Percentiles rank a stretch among this genome's conserved stretches.
phyloP scores from a whole-genome alignment of 2,329 filamentous ascomycete genomes.

The Aureobasidium sp. region DNA sequence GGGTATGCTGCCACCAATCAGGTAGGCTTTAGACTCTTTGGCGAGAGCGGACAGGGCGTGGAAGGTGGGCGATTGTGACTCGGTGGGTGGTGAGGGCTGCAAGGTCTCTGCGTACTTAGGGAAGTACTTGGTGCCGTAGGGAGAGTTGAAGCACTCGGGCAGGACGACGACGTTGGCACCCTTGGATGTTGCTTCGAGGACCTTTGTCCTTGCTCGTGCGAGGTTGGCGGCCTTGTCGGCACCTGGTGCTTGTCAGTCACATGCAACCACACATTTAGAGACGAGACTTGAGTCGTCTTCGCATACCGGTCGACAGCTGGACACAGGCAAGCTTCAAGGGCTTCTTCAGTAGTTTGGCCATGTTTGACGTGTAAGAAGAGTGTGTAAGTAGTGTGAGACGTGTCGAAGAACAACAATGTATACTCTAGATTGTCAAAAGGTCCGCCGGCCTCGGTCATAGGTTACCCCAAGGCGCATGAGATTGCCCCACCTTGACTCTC shows the following conservation, averaged over 20 bases:
- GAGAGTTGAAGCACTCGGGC: constrained; percentile 98
- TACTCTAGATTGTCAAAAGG: neutral
- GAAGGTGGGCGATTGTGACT: constrained; percentile 69
- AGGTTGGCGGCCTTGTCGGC: constrained; percentile 83
- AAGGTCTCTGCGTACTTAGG: constrained; percentile 85
- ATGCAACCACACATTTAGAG: too few species aligned
- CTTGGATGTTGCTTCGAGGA: constrained; percentile 65
- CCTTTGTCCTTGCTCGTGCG: constrained; percentile 66
- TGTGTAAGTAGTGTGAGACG: neutral
- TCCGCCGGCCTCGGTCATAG: neutral
- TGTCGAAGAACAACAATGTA: too few species aligned
- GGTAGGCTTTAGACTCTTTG: constrained; percentile 65
- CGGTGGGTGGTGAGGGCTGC: constrained; percentile 63
- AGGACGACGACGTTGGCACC: constrained; percentile 85
- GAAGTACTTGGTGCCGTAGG: constrained; percentile 88
- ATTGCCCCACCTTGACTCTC: neutral
- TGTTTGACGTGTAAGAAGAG: constrained; percentile 17
- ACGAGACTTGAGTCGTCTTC: too few species aligned
- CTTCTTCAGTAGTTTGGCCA: constrained; percentile 58
- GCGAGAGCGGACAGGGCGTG: constrained; percentile 77
- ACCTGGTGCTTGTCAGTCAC: constrained; percentile 14
- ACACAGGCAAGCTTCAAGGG: constrained; percentile 73
- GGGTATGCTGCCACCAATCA: constrained; percentile 88
- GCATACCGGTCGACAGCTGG: constrained; percentile 63
- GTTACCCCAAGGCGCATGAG: neutral